Base-by-base conservation (phyloP, 495 filamentous ascomycete genomes). In the Extremus antarcticus region DNA sequence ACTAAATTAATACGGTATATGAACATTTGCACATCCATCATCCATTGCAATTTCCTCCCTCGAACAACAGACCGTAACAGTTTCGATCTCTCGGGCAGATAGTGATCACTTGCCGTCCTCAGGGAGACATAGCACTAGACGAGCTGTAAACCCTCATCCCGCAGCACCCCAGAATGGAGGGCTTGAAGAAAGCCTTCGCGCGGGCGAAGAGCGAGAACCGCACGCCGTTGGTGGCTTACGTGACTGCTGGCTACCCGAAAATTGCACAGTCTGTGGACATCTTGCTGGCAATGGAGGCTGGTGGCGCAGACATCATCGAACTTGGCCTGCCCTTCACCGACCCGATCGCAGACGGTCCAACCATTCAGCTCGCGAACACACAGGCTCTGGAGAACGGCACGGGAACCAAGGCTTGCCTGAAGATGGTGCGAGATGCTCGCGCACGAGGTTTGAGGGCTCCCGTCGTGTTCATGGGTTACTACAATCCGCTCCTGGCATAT, bases 391-490 rank as follows among this genome's bases (percentile, higher is more conserved):
- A 82, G 50, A 89, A 97, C 74, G 90, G 91, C 51, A 85, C 95
- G 51, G 94, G 84, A 4, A 83, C 94, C 57, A 73, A 78, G 50
- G 80, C 77, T 20, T 84, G 84, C 10, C 76, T 99, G 25, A 75
- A 86, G 59, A 88, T 91, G 69, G 83, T 95, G 24, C 79, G 84
- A 61, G 74, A 84, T 43, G 86, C 91, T 21, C 78, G 92, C 55
- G 72, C 75, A 53, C 77, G 76, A 43, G 94, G 94, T 23, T 71
- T 97, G 50, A 81, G 73, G 57, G 83, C 83, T 1, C 92, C 92
- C 4, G 74, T 99, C 39, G 72, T 99, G 54, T 77, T 99, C 58
- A 99, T 99, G 92, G 92, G 92, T 53, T 99, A 99, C 78, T 99
- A 95, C 70, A 99, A 99, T 71, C 92, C 92, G 0, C 72, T 97